Percentiles rank a stretch among this genome's conserved stretches.
Conservation (phyloP, 805 yeast species). For the Ogataea dorogensis region DNA sequence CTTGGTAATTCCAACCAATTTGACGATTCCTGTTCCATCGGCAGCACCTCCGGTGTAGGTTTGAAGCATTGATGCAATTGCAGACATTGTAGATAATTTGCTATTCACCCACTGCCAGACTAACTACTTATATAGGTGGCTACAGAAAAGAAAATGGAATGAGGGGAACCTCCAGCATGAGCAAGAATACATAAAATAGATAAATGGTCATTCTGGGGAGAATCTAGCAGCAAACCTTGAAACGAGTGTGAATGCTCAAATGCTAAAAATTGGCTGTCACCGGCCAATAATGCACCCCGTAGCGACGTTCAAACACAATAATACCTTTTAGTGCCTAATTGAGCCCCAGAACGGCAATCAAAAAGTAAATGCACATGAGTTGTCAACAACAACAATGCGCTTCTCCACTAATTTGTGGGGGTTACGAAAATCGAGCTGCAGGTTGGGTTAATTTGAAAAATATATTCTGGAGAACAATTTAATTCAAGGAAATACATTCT, state of each 20-base stretch:
- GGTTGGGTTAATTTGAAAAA: not conserved
- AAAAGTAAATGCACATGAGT: too few species aligned
- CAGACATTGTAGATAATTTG: slow-evolving; percentile 16
- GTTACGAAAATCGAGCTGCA: not conserved
- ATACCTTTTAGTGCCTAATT: too few species aligned
- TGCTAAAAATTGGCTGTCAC: too few species aligned
- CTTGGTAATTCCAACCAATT: slow-evolving; percentile 35
- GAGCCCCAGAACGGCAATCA: too few species aligned
- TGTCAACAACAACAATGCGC: too few species aligned
- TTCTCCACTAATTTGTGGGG: not conserved
- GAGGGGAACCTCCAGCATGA: not conserved
- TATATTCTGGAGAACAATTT: not conserved
- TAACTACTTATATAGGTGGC: too few species aligned
- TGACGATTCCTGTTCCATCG: slow-evolving; percentile 47
- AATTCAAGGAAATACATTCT: too few species aligned
- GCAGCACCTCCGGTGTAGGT: slow-evolving; percentile 43
- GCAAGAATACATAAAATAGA: too few species aligned
- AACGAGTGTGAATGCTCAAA: too few species aligned
- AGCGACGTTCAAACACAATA: too few species aligned
- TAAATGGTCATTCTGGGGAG: not conserved
- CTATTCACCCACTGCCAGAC: not conserved
- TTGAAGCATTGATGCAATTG: slow-evolving; percentile 21
- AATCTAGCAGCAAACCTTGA: too few species aligned
- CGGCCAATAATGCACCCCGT: too few species aligned
- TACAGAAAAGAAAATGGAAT: not conserved